phyloP scores from a whole-genome alignment of 805 yeast genomes.

The Pichia thaimueangensis region DNA sequence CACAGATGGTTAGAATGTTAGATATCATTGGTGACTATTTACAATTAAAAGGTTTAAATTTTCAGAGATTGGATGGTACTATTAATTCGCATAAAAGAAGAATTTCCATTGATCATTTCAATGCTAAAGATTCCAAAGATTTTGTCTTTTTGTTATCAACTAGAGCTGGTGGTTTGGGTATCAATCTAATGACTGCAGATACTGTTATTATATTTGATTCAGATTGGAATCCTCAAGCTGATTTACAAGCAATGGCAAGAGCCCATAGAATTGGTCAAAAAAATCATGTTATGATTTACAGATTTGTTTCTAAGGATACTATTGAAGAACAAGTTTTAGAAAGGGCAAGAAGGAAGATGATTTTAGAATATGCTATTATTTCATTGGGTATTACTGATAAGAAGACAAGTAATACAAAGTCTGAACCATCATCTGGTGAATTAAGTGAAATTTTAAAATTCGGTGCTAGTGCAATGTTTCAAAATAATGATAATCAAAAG shows the following conservation, averaged over 20 bases:
- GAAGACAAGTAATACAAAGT: slow-evolving; percentile 43
- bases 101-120: slow-evolving; percentile 92
- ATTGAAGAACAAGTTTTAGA: slow-evolving; percentile 97
- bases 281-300: slow-evolving; percentile 93
- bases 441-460: slow-evolving; percentile 89
- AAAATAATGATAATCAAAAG: slow-evolving; percentile 87
- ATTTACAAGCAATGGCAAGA: slow-evolving; percentile 98
- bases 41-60: slow-evolving; percentile 76
- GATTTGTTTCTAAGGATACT: slow-evolving; percentile 97
- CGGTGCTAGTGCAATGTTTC: slow-evolving; percentile 98
- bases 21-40: slow-evolving; percentile 93
- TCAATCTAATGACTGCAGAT: slow-evolving; percentile 97
- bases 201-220: slow-evolving; percentile 97
- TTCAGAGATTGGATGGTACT: slow-evolving; percentile 95
- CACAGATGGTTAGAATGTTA: slow-evolving; percentile 95
- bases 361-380: slow-evolving; percentile 94
- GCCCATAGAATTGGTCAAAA: slow-evolving; percentile 99
- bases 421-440: slow-evolving; percentile 79
- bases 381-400: slow-evolving; percentile 91
- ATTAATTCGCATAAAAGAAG: slow-evolving; percentile 91
- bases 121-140: slow-evolving; percentile 88
- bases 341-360: slow-evolving; percentile 96
- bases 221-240: slow-evolving; percentile 99
- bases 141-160: slow-evolving; percentile 87
- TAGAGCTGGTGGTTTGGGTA: slow-evolving; percentile 98